Base-by-base conservation (phyloP, 257 asterid genomes). In the Salvia rosmarinus region DNA sequence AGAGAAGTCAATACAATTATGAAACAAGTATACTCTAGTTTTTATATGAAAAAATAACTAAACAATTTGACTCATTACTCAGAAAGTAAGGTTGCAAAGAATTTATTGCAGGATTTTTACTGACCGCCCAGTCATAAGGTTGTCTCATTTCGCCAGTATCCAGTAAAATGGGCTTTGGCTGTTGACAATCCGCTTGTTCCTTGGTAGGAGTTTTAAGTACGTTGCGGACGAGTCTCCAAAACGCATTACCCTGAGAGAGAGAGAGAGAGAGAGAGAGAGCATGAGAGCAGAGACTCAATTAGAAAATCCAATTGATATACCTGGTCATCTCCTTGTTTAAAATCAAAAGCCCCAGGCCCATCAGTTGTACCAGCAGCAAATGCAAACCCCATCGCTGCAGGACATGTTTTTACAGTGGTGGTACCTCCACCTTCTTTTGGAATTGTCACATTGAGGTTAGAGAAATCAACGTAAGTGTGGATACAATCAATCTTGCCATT, bases 291-390 rank as follows among this genome's bases (percentile, higher is more conserved):
- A 46, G 42, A 68, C 30, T 16, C 12, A 44, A 44, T 54, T 39
- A 32, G 62, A 70, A 68, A 73, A 71, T 57, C 51, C 5, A 72
- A 65, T 28, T 59, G 54, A 11, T 44, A 73, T 81, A 91, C 99
- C 88, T 81, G 68, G 81, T 87, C 75, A 84, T 95, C 99, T 46
- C 99, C 99, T 82, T 95, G 98, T 80, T 78, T 91, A 79, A 95
- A 95, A 85, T 95, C 98, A 80, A 95, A 95, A 79, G 99, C 99
- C 73, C 99, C 99, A 16, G 99, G 99, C 54, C 99, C 99, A 79
- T 95, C 99, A 35, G 99, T 95, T 72, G 99, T 95, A 73, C 99
- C 99, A 55, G 99, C 99, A 72, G 99, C 99, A 83, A 95, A 95
- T 46, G 90, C 96, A 82, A 95, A 95, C 14, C 99, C 99, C 99